Evolutionary conservation across 1,284 basidiomycete genomes (phyloP), one percentile per base, ranked within the genome.

Genomic region (Trichosporon sp.): DNA sequence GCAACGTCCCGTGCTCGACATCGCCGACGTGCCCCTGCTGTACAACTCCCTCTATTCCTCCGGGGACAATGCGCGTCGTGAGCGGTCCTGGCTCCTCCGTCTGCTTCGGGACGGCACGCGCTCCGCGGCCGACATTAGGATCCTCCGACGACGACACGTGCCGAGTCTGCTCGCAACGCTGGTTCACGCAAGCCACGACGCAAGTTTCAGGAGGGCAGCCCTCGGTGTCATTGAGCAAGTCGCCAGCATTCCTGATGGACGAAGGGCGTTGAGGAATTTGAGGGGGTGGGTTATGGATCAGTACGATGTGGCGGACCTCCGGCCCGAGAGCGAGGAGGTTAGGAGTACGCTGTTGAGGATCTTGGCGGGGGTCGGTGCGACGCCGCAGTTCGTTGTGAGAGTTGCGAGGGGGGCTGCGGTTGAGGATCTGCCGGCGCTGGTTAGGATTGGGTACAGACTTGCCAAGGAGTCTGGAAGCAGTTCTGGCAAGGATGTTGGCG

Each of bases 121-220:
- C 62, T 85, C 85, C 27, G 77, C 81, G 27, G 77, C 80, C 23
- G 94, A 96, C 71, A 95, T 93, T 92, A 84, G 83, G 34, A 85
- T 93, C 1, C 81, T 95, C 65, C 88, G 87, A 71, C 83, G 91
- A 52, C 81, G 94, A 31, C 90, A 93, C 74, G 92, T 90, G 0
- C 94, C 91, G 89, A 90, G 92, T 66, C 81, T 95, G 31, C 79
- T 96, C 3, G 88, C 90, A 0, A 91, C 89, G 69, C 75, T 95
- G 59, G 93, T 88, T 77, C 87, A 90, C 66, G 84, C 85, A 5
- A 80, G 82, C 37, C 76, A 81, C 0, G 89, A 92, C 67, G 69
- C 75, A 0, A 61, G 80, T 0, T 78, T 89, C 71, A 84, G 87
- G 19, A 81, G 81, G 31, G 46, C 46, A 19, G 31, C 58, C 49